Evolutionary conservation across 208 protist genomes (phyloP).

Genomic region (Porcisia hertigi): DNA sequence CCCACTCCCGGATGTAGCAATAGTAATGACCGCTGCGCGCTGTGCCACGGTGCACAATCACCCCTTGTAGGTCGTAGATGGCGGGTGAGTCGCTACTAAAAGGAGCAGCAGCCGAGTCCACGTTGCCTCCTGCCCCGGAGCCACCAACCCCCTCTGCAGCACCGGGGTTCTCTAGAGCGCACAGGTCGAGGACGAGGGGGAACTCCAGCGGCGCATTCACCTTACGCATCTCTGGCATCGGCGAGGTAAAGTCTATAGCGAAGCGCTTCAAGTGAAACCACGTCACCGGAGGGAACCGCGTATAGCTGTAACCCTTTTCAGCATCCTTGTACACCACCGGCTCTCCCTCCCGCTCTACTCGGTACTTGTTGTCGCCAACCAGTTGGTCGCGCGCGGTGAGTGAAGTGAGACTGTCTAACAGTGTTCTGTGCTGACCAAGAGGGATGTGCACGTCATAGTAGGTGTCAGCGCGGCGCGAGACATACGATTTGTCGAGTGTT

Average conservation of each 20-base stretch:
- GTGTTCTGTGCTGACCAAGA: slow-evolving; percentile 55
- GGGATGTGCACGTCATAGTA: slow-evolving; percentile 92
- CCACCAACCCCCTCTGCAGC: not conserved
- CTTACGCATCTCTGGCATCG: slow-evolving; percentile 83
- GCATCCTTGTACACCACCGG: slow-evolving; percentile 86
- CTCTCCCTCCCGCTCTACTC: slow-evolving; percentile 76
- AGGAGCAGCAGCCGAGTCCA: slow-evolving; percentile 28
- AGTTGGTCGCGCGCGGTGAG: slow-evolving; percentile 82
- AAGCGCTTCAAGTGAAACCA: slow-evolving; percentile 93
- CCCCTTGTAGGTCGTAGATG: slow-evolving; percentile 85
- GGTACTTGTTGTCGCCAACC: slow-evolving; percentile 91
- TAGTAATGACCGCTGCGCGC: slow-evolving; percentile 91
- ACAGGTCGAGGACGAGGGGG: slow-evolving; percentile 69
- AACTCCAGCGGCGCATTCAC: slow-evolving; percentile 80
- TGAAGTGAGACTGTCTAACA: slow-evolving; percentile 73
- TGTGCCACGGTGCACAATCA: slow-evolving; percentile 89
- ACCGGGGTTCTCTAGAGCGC: slow-evolving; percentile 51
- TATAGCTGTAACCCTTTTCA: slow-evolving; percentile 77
- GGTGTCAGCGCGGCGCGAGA: slow-evolving; percentile 63
- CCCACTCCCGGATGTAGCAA: slow-evolving; percentile 87
- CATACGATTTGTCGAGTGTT: slow-evolving; percentile 80
- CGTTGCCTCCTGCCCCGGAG: not conserved
- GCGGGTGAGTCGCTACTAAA: slow-evolving; percentile 59
- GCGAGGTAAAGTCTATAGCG: slow-evolving; percentile 84
- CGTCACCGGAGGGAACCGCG: slow-evolving; percentile 83